These are phyloP conservation scores for Pyrenophora teres DNA, from an alignment of 2,329 filamentous ascomycete genomes.

Conservation along the genomic window DNA sequence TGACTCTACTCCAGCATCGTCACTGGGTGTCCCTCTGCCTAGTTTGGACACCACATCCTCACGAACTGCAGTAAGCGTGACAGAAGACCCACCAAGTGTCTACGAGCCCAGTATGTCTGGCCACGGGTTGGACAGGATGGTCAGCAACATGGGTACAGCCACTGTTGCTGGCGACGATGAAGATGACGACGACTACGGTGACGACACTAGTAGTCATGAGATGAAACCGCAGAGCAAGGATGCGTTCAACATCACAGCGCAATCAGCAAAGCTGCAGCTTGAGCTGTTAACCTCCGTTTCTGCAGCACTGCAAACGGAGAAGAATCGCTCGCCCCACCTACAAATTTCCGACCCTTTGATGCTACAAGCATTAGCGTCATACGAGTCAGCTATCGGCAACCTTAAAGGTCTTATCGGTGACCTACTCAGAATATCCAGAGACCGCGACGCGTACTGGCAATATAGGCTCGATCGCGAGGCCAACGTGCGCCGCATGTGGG, in stretches of 20 bases:
- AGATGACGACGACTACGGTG: conserved; percentile 74
- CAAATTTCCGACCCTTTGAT: conserved; percentile 77
- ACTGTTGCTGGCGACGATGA: conserved; percentile 64
- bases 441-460: conserved; percentile 96
- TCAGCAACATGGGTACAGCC: conserved; percentile 56
- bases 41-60: conserved; percentile 42
- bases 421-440: conserved; percentile 86
- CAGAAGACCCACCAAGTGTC: conserved; percentile 62
- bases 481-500: conserved; percentile 94
- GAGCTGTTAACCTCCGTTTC: conserved; percentile 88
- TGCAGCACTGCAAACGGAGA: conserved; percentile 75
- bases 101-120: conserved; percentile 64
- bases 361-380: conserved; percentile 77
- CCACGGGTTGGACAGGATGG: conserved; percentile 55
- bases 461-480: conserved; percentile 89
- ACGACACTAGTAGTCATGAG: conserved; percentile 79
- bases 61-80: conserved; percentile 52
- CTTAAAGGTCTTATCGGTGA: conserved; percentile 84
- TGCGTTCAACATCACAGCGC: conserved; percentile 94
- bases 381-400: conserved; percentile 87
- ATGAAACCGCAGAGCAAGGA: conserved; percentile 78
- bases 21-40: conserved; percentile 56
- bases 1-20: conserved; percentile 40
- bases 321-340: conserved; percentile 69
- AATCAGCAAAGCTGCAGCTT: conserved; percentile 89